Conservation (phyloP, 148 eudicot genomes). For the Rhododendron molle region DNA sequence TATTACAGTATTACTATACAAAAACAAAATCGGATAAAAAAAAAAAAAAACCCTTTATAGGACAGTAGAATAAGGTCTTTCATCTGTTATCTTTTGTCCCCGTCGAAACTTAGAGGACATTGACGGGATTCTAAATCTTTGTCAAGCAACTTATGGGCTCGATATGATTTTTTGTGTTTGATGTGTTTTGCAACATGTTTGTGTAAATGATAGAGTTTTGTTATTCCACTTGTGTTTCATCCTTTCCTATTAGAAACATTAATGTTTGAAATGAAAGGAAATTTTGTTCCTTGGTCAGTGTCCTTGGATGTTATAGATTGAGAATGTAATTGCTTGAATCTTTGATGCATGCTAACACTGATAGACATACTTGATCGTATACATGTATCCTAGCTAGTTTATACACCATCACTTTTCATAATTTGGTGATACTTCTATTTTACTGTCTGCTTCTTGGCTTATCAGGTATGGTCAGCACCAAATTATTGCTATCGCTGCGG, state of each 20-base stretch:
- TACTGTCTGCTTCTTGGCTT: constrained; percentile 12
- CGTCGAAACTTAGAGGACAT: not conserved
- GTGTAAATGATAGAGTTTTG: not conserved
- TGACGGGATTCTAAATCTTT: not conserved
- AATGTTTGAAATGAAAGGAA: not conserved
- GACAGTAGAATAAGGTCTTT: not conserved
- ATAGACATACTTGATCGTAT: not conserved
- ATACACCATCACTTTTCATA: not conserved
- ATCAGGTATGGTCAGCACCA: constrained; percentile 99
- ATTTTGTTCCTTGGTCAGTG: not conserved
- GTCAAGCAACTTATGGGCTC: not conserved
- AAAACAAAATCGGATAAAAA: too few species aligned
- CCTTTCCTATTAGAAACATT: not conserved
- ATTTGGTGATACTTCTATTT: constrained; percentile 10
- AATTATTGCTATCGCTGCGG: constrained; percentile 99
- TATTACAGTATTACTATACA: not conserved
- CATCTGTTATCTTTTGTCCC: not conserved
- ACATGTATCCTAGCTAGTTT: not conserved
- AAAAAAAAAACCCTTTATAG: not conserved
- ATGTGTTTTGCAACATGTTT: not conserved
- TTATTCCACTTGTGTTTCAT: not conserved
- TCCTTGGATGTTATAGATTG: not conserved
- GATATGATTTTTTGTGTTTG: not conserved
- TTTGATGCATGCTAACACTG: not conserved
- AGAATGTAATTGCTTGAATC: not conserved